A percentile compares a stretch with the other conserved stretches of the same genome.
Evolutionary conservation across 2,329 filamentous ascomycete genomes (phyloP).

Genomic region (Verticillium nubilum): DNA sequence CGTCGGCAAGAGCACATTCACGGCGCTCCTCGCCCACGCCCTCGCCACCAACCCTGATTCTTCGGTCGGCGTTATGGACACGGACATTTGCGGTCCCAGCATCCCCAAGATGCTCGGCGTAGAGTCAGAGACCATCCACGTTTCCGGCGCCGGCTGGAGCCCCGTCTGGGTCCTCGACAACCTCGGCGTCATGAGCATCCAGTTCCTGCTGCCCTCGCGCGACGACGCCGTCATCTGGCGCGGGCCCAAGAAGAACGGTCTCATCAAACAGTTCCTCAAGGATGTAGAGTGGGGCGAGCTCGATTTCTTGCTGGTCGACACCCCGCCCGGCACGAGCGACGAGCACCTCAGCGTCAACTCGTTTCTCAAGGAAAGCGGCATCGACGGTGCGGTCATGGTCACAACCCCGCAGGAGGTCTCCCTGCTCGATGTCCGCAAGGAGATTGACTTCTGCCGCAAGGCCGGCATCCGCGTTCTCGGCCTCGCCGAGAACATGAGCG

Average conservation of each 20-base stretch:
- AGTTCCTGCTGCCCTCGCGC: slow-evolving; percentile 90
- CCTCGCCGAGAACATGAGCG: slow-evolving; percentile 95
- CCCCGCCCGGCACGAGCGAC: slow-evolving; percentile 89
- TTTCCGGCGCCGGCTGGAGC: slow-evolving; percentile 83
- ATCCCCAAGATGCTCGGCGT: slow-evolving; percentile 99
- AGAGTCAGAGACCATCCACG: slow-evolving; percentile 87
- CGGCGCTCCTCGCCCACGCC: slow-evolving; percentile 78
- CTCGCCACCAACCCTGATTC: slow-evolving; percentile 76
- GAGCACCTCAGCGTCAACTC: slow-evolving; percentile 94
- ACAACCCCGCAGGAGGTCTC: slow-evolving; percentile 94
- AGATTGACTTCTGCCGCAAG: slow-evolving; percentile 96
- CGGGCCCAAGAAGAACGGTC: slow-evolving; percentile 94
- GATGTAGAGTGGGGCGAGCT: slow-evolving; percentile 97
- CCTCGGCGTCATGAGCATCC: slow-evolving; percentile 91
- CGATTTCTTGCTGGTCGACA: slow-evolving; percentile 91
- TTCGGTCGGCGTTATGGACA: slow-evolving; percentile 93
- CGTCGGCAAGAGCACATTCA: slow-evolving; percentile 94
- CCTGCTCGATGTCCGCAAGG: slow-evolving; percentile 88
- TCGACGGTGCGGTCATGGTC: slow-evolving; percentile 88
- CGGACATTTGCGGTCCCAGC: slow-evolving; percentile 91
- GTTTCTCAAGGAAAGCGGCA: slow-evolving; percentile 82
- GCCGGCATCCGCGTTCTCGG: slow-evolving; percentile 85
- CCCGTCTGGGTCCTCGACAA: slow-evolving; percentile 96
- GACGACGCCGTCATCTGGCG: slow-evolving; percentile 98
- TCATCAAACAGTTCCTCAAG: slow-evolving; percentile 97